Conservation (phyloP, 352 stramenopile genomes). For the Globisporangium viniferum region DNA sequence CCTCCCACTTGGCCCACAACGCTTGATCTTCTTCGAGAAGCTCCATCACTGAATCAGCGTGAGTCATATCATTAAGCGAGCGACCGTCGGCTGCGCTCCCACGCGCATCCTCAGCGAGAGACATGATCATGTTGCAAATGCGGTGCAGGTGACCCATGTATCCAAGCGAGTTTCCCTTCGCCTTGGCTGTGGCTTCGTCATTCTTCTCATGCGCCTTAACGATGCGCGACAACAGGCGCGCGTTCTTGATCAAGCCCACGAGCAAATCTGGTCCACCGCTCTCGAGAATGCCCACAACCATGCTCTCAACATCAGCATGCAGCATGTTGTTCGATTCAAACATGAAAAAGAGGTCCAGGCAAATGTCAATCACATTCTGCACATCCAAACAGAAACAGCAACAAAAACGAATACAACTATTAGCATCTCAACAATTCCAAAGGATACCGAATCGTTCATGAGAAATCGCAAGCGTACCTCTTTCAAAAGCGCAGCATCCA, state of each 20-base stretch:
- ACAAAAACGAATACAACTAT: slow-evolving; percentile 1
- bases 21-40: slow-evolving; percentile 74
- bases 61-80: slow-evolving; percentile 82
- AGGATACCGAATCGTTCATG: background rate
- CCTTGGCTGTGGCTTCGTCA: slow-evolving; percentile 47
- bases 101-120: slow-evolving; percentile 69
- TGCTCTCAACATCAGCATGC: slow-evolving; percentile 81
- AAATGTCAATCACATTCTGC: slow-evolving; percentile 63
- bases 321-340: slow-evolving; percentile 89
- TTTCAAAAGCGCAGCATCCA: slow-evolving; percentile 63
- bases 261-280: slow-evolving; percentile 72
- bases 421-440: background rate
- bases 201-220: slow-evolving; percentile 80
- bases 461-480: slow-evolving; percentile 25
- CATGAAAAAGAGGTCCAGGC: slow-evolving; percentile 84
- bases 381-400: background rate
- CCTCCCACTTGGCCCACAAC: slow-evolving; percentile 78
- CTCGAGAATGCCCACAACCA: slow-evolving; percentile 82
- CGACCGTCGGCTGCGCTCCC: slow-evolving; percentile 56
- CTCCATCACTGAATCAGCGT: slow-evolving; percentile 77
- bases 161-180: slow-evolving; percentile 71
- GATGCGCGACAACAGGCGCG: slow-evolving; percentile 63
- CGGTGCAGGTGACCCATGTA: slow-evolving; percentile 81
- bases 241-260: slow-evolving; percentile 74
- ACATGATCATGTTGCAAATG: slow-evolving; percentile 87